Base-by-base conservation (phyloP, 1,284 basidiomycete genomes). In the Ganoderma meredithae region DNA sequence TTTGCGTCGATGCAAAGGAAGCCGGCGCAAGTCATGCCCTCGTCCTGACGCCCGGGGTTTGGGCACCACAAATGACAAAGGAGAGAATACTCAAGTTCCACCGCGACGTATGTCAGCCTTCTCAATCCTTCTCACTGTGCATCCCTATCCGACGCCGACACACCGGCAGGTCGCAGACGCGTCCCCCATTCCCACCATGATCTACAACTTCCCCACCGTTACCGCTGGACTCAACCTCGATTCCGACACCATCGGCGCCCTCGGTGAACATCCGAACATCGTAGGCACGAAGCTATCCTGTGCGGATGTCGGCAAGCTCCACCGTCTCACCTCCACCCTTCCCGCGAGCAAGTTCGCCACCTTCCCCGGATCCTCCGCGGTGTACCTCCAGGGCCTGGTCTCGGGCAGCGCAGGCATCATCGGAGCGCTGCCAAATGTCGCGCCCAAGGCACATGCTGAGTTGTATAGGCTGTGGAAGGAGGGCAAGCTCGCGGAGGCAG, bases 211-310 rank as follows among this genome's bases (percentile, higher is more conserved):
- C 83, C 94, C 96, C 58, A 80, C 82, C 33, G 90, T 92, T 13
- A 93, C 94, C 0, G 90, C 94, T 0, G 95, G 95, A 12, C 88
- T 95, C 72, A 94, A 98, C 78, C 88, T 97, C 65, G 91, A 94
- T 78, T 95, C 93, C 0, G 95, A 97, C 79, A 86, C 88, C 63
- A 87, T 98, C 74, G 84, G 85, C 65, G 83, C 85, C 27, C 85
- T 97, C 41, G 89, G 92, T 4, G 79, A 86, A 63, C 95, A 97
- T 77, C 93, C 93, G 13, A 96, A 96, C 81, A 95, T 95, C 75
- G 93, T 96, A 71, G 95, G 95, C 68, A 91, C 89, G 63, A 97
- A 96, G 81, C 85, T 96, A 55, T 96, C 95, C 47, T 95, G 94
- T 76, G 94, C 91, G 6, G 90, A 89, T 75, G 88, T 96, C 68